Base-by-base conservation (phyloP, 2,329 filamentous ascomycete species). In the Paradendryphiella salina region DNA sequence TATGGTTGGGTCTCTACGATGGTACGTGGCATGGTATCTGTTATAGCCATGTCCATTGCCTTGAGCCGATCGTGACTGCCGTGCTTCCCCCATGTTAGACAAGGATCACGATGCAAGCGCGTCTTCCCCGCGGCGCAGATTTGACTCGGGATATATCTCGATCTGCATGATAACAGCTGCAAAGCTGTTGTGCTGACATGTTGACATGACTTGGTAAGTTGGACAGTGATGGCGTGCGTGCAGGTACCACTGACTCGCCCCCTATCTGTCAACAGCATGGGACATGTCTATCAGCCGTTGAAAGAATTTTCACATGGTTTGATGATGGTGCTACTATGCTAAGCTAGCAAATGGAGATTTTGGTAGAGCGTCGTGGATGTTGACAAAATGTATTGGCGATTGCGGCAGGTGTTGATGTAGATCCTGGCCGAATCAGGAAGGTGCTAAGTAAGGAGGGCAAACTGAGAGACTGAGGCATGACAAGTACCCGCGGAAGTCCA, bases 381-480 rank as follows among this genome's bases (percentile, higher is more conserved):
- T 33, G 17, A 29, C 8, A 21, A 35, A 20, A 10, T 34, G 45
- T 2, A 28, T 20, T n/a, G 36, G 29, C 33, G 29, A 36, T 39
- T 21, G 18, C 44, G 41, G 37, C 36, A 52, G 46, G 41, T 50
- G 36, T 40, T 38, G 45, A 17, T 46, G 46, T 39, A 29, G 31
- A 43, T 50, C 57, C 17, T 59, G 33, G 10, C 46, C 39, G 9
- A 37, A 55, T 46, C 18, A 59, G 63, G 63, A 60, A 66, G 63
- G 63, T 64, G 42, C 14, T 20, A 48, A 38, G 31, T 20, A 48
- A 38, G 31, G 8, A 31, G 21, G 26, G 31, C 34, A 17, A 21
- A 54, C 46, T 20, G 34, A 28, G 29, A 29, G 32, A 45, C 40
- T 39, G 33, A 34, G 14, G 20, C 34, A 46, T 18, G 29, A 39